Base-by-base conservation (phyloP, 1,284 basidiomycete species). In the Tilletia setariae region DNA sequence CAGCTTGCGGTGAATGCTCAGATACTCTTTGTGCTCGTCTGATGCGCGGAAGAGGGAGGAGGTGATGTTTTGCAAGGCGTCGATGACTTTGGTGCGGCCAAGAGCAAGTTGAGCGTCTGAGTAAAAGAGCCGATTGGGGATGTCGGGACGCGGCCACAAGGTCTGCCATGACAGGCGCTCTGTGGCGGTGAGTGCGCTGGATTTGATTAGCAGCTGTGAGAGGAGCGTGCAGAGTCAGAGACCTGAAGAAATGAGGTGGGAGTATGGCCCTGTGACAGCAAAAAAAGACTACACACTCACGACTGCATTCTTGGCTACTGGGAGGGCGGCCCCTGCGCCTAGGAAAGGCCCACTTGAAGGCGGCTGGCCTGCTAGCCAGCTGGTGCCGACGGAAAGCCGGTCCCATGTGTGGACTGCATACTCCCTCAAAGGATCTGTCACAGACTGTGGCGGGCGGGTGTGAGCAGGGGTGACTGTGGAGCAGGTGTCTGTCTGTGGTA, bases 361-460 rank as follows among this genome's bases (percentile, higher is more conserved):
- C 47, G 47, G 47, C 16, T 23, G 47, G 7, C 47, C 47, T 49
- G 47, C 47, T 6, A 49, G 47, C 47, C 47, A 49, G 47, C 47
- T 49, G 6, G 47, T 49, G 19, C 47, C 47, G 19, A 23, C 25
- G 19, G 47, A 16, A 19, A 49, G 19, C 7, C 47, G 47, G 47
- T 49, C 47, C 47, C 47, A 49, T 49, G 47, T 49, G 47, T 23
- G 19, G 47, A 49, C 16, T 16, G 47, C 47, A 49, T n/a, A 49
- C 4, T 49, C 47, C 4, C 25, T 16, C 7, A 49, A 4, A 16
- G 47, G 16, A 7, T 23, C 47, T 11, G 43, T 44, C 11, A 44
- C 43, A 44, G 43, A 19, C 43, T 44, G 43, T 44, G 19, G 43
- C 43, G 19, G 9, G 11, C 43, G 11, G 43, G 19, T 11, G 43